Base-by-base conservation (phyloP, 192 early-diverging fungal genomes). In the Backusella sp. region DNA sequence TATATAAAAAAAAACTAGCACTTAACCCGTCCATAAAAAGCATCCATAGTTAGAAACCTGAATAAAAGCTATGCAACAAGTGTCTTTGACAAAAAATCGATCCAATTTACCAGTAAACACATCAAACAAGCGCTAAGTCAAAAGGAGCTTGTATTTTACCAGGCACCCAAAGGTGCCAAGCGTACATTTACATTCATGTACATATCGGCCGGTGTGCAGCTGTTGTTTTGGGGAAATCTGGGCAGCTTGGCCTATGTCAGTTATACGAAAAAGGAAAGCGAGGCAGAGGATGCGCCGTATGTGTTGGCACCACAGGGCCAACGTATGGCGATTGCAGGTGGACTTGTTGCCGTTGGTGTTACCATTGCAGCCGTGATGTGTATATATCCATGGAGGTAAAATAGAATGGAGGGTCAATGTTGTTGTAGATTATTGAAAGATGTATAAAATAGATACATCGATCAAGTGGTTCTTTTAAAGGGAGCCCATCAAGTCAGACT, bases 171-270 rank as follows among this genome's bases (percentile, higher is more conserved):
- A 1, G 62, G 56, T 49, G 76, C 68, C 0, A 72, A 34, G 1
- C 66, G 76, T 37, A 83, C 78, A 17, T 83, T 83, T 42, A 62
- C 65, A n/a, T 77, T 76, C 23, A 68, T 83, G 66, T 83, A 83
- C 67, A 68, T 83, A 34, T 79, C 78, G 11, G 78, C 82, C 12
- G 76, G 73, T 28, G 78, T 83, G 1, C 82, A 83, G 41, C 65
- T 83, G 12, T 72, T 83, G 44, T 83, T 83, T 35, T 83, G 82
- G 80, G 82, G 82, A 21, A 79, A 83, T 69, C 35, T 83, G 19
- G 82, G 76, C 17, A 80, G 76, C 73, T 65, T 83, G 37, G 82
- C 82, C 1, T 77, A 83, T 75, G 73, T 77, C 17, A 65, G 73
- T 17, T 77, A 80, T 59, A 73, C 69, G 15, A 68, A 75, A 73